Base-by-base conservation (phyloP, 768 basidiomycete genomes). In the Agrocybe praecox region DNA sequence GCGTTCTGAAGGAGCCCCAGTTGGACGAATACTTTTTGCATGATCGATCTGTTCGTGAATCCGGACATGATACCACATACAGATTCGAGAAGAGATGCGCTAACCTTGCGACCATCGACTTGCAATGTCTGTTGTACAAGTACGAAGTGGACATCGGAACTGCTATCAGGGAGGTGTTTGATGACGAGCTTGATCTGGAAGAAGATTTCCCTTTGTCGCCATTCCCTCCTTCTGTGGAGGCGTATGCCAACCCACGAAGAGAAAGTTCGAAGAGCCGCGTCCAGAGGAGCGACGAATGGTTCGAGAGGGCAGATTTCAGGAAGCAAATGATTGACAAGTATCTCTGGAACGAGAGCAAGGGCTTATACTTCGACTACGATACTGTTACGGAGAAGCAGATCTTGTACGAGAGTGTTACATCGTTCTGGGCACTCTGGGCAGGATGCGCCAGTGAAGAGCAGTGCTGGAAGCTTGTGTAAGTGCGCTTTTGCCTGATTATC, bases 111-210 rank as follows among this genome's bases (percentile, higher is more conserved):
- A 99, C 96, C 8, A 91, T 98, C 69, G 96, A 99, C 70, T 77
- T 99, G 62, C 96, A 98, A 76, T 86, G 95, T 47, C 79, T 99
- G 67, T 77, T 99, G 46, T 99, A 96, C 85, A 99, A 99, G 80
- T 98, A 98, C 65, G 96, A 99, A 72, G 84, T 94, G 57, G 96
- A 99, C 68, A 98, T 99, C 58, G 97, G 94, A n/a, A 96, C 94
- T 10, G 94, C 95, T 22, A 98, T 99, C 67, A 85, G 89, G 55
- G 94, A 97, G 69, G 88, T 97, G 57, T 98, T 98, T 65, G 92
- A 91, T 65, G 95, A 96, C 68, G 85, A 92, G 70, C 77, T 99
- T 51, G 91, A 96, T 51, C 73, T 99, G 52, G 94, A 95, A 51
- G 94, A 98, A 64, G 93, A 96, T 56, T 99, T 98, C 71, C 78